These are phyloP conservation scores for Penicillium sp. DNA, from an alignment of 2,329 filamentous ascomycete genomes.

Conservation along the genomic window DNA sequence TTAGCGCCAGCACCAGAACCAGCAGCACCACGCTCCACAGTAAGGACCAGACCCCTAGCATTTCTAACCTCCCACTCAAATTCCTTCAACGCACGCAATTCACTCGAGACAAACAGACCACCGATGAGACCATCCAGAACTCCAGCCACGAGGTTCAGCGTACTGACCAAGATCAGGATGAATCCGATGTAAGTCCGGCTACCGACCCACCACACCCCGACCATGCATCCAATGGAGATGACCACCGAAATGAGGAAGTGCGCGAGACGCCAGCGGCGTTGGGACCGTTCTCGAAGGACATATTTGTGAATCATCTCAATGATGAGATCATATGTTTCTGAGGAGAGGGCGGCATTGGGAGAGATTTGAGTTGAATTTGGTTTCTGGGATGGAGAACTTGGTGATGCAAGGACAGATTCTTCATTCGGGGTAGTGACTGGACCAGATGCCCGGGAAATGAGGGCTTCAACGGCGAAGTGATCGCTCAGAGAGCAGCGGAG, in stretches of 20 bases:
- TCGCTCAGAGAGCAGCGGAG: constrained; percentile 86
- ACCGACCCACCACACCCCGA: constrained; percentile 79
- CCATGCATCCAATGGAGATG: constrained; percentile 69
- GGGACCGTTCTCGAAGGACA: constrained; percentile 65
- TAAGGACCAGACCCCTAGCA: constrained; percentile 46
- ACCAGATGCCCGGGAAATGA: constrained; percentile 54
- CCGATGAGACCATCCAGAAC: constrained; percentile 83
- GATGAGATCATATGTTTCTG: constrained; percentile 66
- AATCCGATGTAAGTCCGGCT: constrained; percentile 74
- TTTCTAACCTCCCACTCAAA: constrained; percentile 91
- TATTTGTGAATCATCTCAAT: constrained; percentile 69
- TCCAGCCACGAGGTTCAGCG: constrained; percentile 72
- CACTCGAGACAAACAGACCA: constrained; percentile 79
- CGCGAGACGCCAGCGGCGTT: constrained; percentile 67
- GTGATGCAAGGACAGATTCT: constrained; percentile 3
- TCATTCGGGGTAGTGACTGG: constrained; percentile 1
- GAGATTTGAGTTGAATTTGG: constrained; percentile 16
- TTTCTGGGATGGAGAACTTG: constrained; percentile 14
- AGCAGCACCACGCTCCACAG: constrained; percentile 9
- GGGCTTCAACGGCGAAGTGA: constrained; percentile 87
- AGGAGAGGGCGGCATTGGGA: constrained; percentile 40
- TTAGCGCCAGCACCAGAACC: background rate
- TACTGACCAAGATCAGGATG: constrained; percentile 73
- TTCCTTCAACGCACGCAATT: constrained; percentile 79
- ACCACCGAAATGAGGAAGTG: constrained; percentile 71